Percentiles rank a stretch among this genome's conserved stretches.
phyloP scores from a whole-genome alignment of 2,329 filamentous ascomycete genomes.

The Xylaria hypoxylon region DNA sequence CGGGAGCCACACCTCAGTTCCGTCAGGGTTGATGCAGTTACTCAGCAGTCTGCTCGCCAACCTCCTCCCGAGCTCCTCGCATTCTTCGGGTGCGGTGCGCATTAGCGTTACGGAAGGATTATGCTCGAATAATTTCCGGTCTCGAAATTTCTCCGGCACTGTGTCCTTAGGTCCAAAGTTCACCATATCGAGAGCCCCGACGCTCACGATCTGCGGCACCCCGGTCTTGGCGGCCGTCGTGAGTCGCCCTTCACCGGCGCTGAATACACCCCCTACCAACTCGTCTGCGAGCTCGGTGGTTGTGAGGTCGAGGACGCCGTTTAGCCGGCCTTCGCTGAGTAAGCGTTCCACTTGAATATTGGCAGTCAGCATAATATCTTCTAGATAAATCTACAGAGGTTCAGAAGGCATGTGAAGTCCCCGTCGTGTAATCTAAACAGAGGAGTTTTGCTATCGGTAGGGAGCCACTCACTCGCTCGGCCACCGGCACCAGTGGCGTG shows the following conservation, averaged over 20 bases:
- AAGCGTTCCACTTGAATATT: slow-evolving; percentile 68
- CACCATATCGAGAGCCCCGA: slow-evolving; percentile 66
- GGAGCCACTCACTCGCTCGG: slow-evolving; percentile 58
- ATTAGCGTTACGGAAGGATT: slow-evolving; percentile 75
- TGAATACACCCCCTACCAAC: slow-evolving; percentile 71
- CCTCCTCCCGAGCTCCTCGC: slow-evolving; percentile 63
- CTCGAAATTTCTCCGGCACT: slow-evolving; percentile 62
- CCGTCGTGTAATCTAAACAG: neutral
- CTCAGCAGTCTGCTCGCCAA: slow-evolving; percentile 65
- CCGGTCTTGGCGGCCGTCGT: slow-evolving; percentile 66
- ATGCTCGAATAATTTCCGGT: slow-evolving; percentile 69
- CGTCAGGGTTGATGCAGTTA: slow-evolving; percentile 53
- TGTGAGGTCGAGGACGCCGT: slow-evolving; percentile 77
- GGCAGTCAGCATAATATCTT: slow-evolving; percentile 5
- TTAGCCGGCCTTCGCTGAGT: slow-evolving; percentile 66
- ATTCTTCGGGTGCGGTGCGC: slow-evolving; percentile 71
- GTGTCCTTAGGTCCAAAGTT: slow-evolving; percentile 47
- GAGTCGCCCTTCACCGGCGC: slow-evolving; percentile 67
- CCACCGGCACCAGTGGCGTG: slow-evolving; percentile 78
- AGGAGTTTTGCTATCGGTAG: neutral
- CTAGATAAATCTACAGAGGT: neutral
- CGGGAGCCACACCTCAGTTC: slow-evolving; percentile 70
- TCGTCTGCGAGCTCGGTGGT: slow-evolving; percentile 76
- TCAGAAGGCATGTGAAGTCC: no score
- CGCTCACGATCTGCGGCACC: slow-evolving; percentile 64